These are phyloP conservation scores for Malus orientalis DNA, from an alignment of 306 rosid species.

Conservation along the genomic window DNA sequence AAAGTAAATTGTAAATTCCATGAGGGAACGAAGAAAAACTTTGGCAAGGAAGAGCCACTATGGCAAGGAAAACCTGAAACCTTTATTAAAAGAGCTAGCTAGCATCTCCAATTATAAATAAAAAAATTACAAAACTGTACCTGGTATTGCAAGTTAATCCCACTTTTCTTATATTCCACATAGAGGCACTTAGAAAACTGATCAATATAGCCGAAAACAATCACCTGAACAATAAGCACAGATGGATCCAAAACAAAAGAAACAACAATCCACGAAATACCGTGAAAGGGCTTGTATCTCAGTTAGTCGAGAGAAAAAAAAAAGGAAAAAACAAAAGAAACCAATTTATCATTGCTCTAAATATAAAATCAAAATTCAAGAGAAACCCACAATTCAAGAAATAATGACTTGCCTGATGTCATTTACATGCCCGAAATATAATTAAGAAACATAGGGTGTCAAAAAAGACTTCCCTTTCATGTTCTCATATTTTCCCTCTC, in stretches of 20 bases:
- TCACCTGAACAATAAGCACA: neutral
- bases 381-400: no score
- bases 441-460: neutral
- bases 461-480: neutral
- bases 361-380: no score
- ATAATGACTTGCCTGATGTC: no score
- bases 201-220: conserved; percentile 63
- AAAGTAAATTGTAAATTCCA: neutral
- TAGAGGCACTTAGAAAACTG: conserved; percentile 82
- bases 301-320: no score
- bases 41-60: neutral
- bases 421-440: neutral
- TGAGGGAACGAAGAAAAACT: no score
- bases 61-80: neutral
- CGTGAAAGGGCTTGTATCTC: rapidly evolving
- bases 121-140: conserved; percentile 27
- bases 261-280: no score
- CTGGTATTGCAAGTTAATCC: conserved; percentile 98
- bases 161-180: conserved; percentile 89
- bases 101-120: neutral
- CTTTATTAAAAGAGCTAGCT: neutral
- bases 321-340: rapidly evolving
- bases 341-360: no score
- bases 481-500: neutral
- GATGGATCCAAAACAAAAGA: neutral